Evolutionary conservation across 192 early-diverging fungal genomes (phyloP).

Genomic region (Backusella westeae): DNA sequence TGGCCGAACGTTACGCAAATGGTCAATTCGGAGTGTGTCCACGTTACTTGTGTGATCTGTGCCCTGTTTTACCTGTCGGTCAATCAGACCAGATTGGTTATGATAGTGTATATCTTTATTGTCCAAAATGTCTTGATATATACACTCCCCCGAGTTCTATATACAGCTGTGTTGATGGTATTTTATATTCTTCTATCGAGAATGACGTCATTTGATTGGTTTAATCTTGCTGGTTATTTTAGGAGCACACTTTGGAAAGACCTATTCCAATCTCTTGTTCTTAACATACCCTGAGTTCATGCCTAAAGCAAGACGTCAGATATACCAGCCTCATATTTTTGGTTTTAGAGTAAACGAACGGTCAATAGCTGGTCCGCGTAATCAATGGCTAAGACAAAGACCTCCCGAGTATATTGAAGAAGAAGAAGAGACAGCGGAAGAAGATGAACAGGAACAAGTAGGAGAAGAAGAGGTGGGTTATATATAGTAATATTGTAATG

Average conservation of each 20-base stretch:
- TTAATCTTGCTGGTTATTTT: slow-evolving; percentile 3
- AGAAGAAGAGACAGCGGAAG: slow-evolving; percentile 16
- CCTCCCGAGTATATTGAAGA: slow-evolving; percentile 21
- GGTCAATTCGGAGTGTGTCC: slow-evolving; percentile 78
- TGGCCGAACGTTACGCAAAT: slow-evolving; percentile 76
- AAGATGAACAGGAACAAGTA: slow-evolving; percentile 11
- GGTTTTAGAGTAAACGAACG: slow-evolving; percentile 86
- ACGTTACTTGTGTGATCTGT: slow-evolving; percentile 63
- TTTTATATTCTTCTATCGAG: background rate
- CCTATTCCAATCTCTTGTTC: slow-evolving; percentile 90
- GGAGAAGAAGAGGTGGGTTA: background rate
- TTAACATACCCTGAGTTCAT: slow-evolving; percentile 80
- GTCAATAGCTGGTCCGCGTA: slow-evolving; percentile 76
- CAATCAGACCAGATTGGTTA: slow-evolving; percentile 62
- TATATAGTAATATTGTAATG: too few relatives aligned
- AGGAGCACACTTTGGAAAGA: slow-evolving; percentile 95
- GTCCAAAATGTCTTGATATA: slow-evolving; percentile 75
- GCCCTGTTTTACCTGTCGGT: slow-evolving; percentile 66
- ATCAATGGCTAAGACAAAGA: slow-evolving; percentile 84
- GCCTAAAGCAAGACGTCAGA: slow-evolving; percentile 51
- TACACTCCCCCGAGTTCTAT: slow-evolving; percentile 69
- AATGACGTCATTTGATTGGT: slow-evolving; percentile 23
- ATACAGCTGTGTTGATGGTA: slow-evolving; percentile 68
- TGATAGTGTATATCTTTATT: slow-evolving; percentile 75
- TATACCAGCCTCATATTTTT: slow-evolving; percentile 87